Conservation (phyloP, 2,329 filamentous ascomycete species). For the Trichoderma simmonsii region DNA sequence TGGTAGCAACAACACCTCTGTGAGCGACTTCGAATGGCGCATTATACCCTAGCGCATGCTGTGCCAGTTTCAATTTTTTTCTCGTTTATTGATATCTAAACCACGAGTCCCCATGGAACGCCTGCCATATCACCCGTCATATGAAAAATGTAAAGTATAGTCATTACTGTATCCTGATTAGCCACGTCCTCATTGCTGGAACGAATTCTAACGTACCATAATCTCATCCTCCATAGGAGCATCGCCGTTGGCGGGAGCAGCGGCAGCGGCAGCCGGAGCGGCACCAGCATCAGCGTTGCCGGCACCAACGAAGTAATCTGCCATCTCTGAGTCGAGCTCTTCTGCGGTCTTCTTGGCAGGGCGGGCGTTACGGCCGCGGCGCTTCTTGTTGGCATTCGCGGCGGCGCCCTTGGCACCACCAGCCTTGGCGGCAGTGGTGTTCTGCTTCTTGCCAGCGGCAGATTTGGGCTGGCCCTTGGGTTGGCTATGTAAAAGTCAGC, state of each 20-base stretch:
- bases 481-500: constrained; percentile 26
- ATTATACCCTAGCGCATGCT: neutral
- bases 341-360: constrained; percentile 85
- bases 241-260: constrained; percentile 49
- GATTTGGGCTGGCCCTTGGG: constrained; percentile 66
- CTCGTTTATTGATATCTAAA: constrained; percentile 24
- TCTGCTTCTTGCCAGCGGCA: constrained; percentile 70
- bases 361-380: constrained; percentile 58
- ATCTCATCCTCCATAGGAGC: constrained; percentile 68
- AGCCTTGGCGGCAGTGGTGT: constrained; percentile 29
- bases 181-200: neutral
- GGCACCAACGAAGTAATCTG: constrained; percentile 75
- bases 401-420: constrained; percentile 42
- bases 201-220: constrained; percentile 35
- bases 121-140: neutral
- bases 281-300: constrained; percentile 45
- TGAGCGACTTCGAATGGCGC: neutral
- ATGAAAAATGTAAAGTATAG: neutral
- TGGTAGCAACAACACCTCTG: neutral
- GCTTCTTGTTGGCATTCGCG: constrained; percentile 51
- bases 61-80: constrained; percentile 8
- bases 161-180: constrained; percentile 11
- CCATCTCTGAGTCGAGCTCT: constrained; percentile 97
- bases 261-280: constrained; percentile 45
- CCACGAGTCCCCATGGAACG: constrained; percentile 23